Percentiles rank a stretch among this genome's conserved stretches.
Evolutionary conservation across 1,284 basidiomycete genomes (phyloP).

Genomic region (Tremellales sp.): DNA sequence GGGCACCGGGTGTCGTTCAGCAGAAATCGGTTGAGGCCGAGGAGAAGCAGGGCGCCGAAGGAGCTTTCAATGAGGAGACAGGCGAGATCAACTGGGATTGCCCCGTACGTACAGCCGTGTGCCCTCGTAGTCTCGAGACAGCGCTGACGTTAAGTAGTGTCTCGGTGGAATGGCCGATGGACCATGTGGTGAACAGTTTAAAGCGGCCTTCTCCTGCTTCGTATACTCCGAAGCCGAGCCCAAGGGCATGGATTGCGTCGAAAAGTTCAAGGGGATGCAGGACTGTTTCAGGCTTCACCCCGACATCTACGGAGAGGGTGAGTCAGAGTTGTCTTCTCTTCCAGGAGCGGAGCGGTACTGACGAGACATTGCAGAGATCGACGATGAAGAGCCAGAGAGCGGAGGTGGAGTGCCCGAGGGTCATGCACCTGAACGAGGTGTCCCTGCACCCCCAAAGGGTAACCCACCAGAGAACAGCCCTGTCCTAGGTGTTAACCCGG

Average conservation of each 20-base stretch:
- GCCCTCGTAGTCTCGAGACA: background rate
- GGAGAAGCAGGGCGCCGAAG: constrained; percentile 29
- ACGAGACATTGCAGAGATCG: constrained; percentile 26
- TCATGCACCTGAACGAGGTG: background rate
- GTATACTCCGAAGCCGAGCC: constrained; percentile 91
- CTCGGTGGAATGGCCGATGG: constrained; percentile 98
- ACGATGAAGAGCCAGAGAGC: constrained; percentile 34
- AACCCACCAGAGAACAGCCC: constrained; percentile 17
- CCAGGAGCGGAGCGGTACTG: background rate
- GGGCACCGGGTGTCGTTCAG: constrained; percentile 12
- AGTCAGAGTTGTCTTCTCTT: constrained; percentile 12
- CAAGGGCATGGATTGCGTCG: constrained; percentile 96
- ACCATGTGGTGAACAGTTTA: constrained; percentile 90
- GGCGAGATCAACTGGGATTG: constrained; percentile 99
- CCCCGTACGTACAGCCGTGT: constrained; percentile 53
- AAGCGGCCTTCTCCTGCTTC: constrained; percentile 96
- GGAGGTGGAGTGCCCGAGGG: constrained; percentile 1
- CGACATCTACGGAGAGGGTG: constrained; percentile 90
- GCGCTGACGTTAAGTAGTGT: constrained; percentile 53
- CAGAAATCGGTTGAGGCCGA: constrained; percentile 19
- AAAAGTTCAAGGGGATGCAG: constrained; percentile 97
- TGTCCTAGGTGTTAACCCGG: constrained; percentile 7
- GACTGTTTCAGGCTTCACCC: constrained; percentile 95
- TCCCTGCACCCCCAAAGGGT: constrained; percentile 12
- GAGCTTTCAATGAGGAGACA: constrained; percentile 78